Percentiles rank a stretch among this genome's conserved stretches.
Evolutionary conservation across 208 protist genomes (phyloP).

Genomic region (Acanthamoeba lenticulata): DNA sequence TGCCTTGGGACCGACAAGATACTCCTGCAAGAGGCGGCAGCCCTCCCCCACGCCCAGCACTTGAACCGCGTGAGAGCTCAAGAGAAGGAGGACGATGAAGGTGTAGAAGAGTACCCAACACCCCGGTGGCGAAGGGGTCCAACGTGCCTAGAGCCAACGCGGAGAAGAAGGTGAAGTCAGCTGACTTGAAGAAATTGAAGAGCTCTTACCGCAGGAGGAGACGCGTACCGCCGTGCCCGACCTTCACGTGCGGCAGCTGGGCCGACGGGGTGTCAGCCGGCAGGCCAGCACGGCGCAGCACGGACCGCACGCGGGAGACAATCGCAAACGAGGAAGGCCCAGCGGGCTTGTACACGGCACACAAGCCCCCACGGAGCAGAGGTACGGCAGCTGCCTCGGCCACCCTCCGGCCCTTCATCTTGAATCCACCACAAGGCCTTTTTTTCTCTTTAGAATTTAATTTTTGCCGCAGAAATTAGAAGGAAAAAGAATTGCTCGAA

Average conservation of each 20-base stretch:
- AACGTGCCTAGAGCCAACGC: background rate
- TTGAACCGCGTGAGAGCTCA: background rate
- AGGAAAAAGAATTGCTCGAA: too few species aligned
- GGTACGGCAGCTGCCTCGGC: too few species aligned
- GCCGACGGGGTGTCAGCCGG: background rate
- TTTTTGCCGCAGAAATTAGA: too few species aligned
- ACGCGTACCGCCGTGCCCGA: background rate
- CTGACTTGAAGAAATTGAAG: background rate
- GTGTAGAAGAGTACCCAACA: background rate
- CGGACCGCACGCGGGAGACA: background rate
- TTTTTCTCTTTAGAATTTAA: too few species aligned
- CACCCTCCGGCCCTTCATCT: background rate
- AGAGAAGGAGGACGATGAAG: background rate
- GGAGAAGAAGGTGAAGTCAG: background rate
- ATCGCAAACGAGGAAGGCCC: background rate
- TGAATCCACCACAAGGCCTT: too few species aligned
- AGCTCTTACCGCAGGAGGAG: background rate
- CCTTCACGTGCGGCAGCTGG: background rate
- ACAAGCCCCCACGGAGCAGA: background rate
- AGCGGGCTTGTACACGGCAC: background rate
- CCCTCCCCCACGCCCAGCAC: conserved; percentile 27
- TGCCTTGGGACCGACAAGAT: conserved; percentile 6
- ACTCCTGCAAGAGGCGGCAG: background rate
- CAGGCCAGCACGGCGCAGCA: background rate
- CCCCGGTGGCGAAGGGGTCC: background rate